Evolutionary conservation across 148 eudicot genomes (phyloP).

Genomic region (Camellia sinensis): DNA sequence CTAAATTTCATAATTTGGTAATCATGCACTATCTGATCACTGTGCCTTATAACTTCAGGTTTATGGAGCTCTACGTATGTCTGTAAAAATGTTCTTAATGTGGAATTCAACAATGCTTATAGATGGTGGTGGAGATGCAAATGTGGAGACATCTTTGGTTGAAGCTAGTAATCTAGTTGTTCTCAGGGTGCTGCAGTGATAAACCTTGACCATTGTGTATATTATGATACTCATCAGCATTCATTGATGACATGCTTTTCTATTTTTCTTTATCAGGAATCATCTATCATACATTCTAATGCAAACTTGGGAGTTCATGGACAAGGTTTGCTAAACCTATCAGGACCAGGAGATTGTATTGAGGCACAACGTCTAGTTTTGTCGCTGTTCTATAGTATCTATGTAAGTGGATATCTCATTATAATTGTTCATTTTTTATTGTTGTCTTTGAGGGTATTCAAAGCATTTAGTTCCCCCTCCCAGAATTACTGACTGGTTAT

Average conservation of each 20-base stretch:
- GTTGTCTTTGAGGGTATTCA: neutral
- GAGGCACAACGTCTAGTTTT: conserved; percentile 94
- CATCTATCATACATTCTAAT: conserved; percentile 81
- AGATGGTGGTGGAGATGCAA: conserved; percentile 83
- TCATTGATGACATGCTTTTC: conserved; percentile 15
- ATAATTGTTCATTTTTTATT: neutral
- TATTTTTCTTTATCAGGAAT: conserved; percentile 52
- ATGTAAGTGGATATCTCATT: conserved; percentile 52
- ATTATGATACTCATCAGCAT: neutral
- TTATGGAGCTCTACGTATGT: conserved; percentile 96
- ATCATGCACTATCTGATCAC: neutral
- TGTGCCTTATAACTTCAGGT: conserved; percentile 45
- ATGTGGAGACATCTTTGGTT: conserved; percentile 76
- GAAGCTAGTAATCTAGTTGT: conserved; percentile 87
- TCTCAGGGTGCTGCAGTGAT: conserved; percentile 42
- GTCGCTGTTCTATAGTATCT: conserved; percentile 81
- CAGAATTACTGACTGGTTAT: neutral
- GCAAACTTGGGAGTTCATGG: conserved; percentile 97
- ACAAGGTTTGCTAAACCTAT: conserved; percentile 84
- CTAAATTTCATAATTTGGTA: neutral
- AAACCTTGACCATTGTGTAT: neutral
- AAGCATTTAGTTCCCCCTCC: too few relatives aligned
- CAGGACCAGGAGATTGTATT: conserved; percentile 89
- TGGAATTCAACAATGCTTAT: conserved; percentile 87
- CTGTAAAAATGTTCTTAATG: conserved; percentile 97